phyloP scores from a whole-genome alignment of 2,329 filamentous ascomycete genomes.

The Ramularia collo-cygni region DNA sequence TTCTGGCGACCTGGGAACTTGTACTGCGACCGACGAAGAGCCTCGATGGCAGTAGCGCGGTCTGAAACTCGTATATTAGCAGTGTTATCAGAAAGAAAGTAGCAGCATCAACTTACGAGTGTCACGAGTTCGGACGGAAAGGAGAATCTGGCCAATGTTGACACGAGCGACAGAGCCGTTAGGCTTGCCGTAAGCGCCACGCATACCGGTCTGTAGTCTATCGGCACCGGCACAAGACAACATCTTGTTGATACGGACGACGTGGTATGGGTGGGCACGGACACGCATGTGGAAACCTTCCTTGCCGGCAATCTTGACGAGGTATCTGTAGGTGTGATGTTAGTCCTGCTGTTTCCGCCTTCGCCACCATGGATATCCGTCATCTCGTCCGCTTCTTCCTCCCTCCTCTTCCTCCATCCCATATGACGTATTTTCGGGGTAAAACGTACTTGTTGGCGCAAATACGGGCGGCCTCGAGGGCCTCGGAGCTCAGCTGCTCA shows the following conservation, averaged over 20 bases:
- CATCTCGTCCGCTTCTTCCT: conserved; percentile 5
- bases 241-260: conserved; percentile 99
- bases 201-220: conserved; percentile 99
- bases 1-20: conserved; percentile 99
- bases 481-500: conserved; percentile 99
- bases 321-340: conserved; percentile 48
- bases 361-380: conserved; percentile 4
- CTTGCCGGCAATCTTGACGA: conserved; percentile 63
- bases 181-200: conserved; percentile 99
- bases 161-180: conserved; percentile 98
- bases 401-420: conserved; percentile 4
- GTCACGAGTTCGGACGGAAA: conserved; percentile 96
- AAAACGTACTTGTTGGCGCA: conserved; percentile 91
- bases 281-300: conserved; percentile 66
- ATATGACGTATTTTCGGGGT: neutral
- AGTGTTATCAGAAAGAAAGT: too few relatives aligned
- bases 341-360: conserved; percentile 12
- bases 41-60: conserved; percentile 91
- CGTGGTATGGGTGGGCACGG: conserved; percentile 97
- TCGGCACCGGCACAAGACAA: conserved; percentile 99
- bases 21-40: conserved; percentile 98
- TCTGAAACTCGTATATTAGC: conserved; percentile 43
- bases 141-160: conserved; percentile 99
- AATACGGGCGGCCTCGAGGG: conserved; percentile 98
- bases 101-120: conserved; percentile 62